Evolutionary conservation across 2,329 filamentous ascomycete genomes (phyloP).

Genomic region (Aureobasidium zeae): DNA sequence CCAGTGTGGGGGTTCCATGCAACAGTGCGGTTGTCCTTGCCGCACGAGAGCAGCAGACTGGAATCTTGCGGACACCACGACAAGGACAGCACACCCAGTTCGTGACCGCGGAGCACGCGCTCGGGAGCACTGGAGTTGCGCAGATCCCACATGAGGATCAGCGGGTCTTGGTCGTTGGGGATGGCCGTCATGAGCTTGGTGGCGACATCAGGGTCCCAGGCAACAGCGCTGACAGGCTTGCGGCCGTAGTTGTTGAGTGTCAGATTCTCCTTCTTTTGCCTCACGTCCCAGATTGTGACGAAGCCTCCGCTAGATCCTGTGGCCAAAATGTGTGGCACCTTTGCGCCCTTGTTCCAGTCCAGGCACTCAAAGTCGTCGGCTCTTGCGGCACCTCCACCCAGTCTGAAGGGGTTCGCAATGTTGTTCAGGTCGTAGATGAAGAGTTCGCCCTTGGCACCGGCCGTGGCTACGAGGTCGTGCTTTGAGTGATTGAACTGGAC

Average conservation of each 20-base stretch:
- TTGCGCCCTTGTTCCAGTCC: slow-evolving; percentile 81
- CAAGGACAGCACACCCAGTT: slow-evolving; percentile 83
- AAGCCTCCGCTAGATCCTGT: slow-evolving; percentile 90
- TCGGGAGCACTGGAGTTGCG: slow-evolving; percentile 95
- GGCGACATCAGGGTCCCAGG: slow-evolving; percentile 89
- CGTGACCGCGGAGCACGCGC: slow-evolving; percentile 78
- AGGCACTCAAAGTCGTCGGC: slow-evolving; percentile 93
- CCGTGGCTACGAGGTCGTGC: slow-evolving; percentile 83
- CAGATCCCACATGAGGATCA: slow-evolving; percentile 89
- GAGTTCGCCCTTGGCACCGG: slow-evolving; percentile 88
- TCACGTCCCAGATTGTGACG: slow-evolving; percentile 96
- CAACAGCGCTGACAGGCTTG: slow-evolving; percentile 89
- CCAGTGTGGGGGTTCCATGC: slow-evolving; percentile 95
- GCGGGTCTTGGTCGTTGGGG: slow-evolving; percentile 75
- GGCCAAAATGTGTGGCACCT: slow-evolving; percentile 90
- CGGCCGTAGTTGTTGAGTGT: slow-evolving; percentile 83
- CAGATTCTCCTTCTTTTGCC: slow-evolving; percentile 93
- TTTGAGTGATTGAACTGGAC: slow-evolving; percentile 94
- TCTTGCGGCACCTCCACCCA: slow-evolving; percentile 79
- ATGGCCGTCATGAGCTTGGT: slow-evolving; percentile 92
- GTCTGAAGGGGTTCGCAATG: slow-evolving; percentile 72
- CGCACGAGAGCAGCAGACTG: slow-evolving; percentile 80
- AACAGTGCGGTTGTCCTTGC: slow-evolving; percentile 92
- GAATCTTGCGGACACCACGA: slow-evolving; percentile 93
- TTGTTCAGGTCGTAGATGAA: slow-evolving; percentile 95